Conservation (phyloP, 1,139 yeast species). For the Citeromyces hawaiiensis region DNA sequence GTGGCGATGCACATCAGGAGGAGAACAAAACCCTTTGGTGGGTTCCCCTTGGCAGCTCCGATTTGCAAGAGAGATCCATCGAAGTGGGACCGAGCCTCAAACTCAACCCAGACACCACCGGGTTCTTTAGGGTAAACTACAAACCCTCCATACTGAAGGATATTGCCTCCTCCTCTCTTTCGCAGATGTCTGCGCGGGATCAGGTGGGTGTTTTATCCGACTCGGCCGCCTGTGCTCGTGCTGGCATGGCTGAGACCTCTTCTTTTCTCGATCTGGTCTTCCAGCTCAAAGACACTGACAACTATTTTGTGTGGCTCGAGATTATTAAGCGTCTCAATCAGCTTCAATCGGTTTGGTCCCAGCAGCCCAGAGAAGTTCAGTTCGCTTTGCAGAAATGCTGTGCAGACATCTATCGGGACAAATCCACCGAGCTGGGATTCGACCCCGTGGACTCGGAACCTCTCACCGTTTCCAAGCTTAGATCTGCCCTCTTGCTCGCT, state of each 20-base stretch:
- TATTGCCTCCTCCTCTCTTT: slow-evolving; percentile 27
- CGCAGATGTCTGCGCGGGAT: slow-evolving; percentile 38
- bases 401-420: slow-evolving; percentile 24
- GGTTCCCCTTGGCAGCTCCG: slow-evolving; percentile 45
- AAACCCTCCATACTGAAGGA: slow-evolving; percentile 31
- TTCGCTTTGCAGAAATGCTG: slow-evolving; percentile 26
- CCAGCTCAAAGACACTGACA: slow-evolving; percentile 32
- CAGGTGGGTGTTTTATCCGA: slow-evolving; percentile 61
- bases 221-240: slow-evolving; percentile 41
- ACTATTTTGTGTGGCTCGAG: slow-evolving; percentile 57
- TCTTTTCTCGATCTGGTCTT: slow-evolving; percentile 32
- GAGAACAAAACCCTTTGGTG: slow-evolving; percentile 37
- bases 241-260: slow-evolving; percentile 41
- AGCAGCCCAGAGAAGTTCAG: slow-evolving; percentile 24
- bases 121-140: slow-evolving; percentile 59
- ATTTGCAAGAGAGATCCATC: slow-evolving; percentile 4
- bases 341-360: slow-evolving; percentile 33
- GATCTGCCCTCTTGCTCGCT: slow-evolving; percentile 32
- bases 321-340: slow-evolving; percentile 29
- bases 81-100: slow-evolving; percentile 27
- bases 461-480: slow-evolving; percentile 36
- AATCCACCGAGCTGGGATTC: slow-evolving; percentile 25
- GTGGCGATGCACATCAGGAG: slow-evolving; percentile 36
- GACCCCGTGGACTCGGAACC: slow-evolving; percentile 20
- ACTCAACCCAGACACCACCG: slow-evolving; percentile 48